These are phyloP conservation scores for Tricholomella constricta DNA, from an alignment of 768 basidiomycete genomes.

Conservation along the genomic window DNA sequence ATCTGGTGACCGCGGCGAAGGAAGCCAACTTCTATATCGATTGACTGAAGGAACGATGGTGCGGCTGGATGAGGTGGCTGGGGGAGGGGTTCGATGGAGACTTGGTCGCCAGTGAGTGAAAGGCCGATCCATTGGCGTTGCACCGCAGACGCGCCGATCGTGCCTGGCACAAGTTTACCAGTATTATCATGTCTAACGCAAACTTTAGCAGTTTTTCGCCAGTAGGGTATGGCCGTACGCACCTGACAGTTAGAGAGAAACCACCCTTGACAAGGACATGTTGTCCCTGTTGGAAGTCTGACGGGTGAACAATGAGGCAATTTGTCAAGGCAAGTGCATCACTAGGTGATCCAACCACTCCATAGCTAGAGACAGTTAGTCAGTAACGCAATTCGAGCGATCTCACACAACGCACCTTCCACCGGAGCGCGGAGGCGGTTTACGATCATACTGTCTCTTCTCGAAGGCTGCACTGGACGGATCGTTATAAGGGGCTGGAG, in stretches of 20 bases:
- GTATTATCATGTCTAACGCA: constrained; percentile 74
- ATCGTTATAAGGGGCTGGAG: constrained; percentile 52
- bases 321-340: constrained; percentile 77
- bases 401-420: constrained; percentile 23
- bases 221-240: constrained; percentile 18
- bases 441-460: constrained; percentile 47
- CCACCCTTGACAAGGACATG: constrained; percentile 76
- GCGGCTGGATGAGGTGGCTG: constrained; percentile 49
- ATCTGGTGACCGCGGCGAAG: constrained; percentile 53
- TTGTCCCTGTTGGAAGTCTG: constrained; percentile 71
- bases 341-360: constrained; percentile 61
- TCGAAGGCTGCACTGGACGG: constrained; percentile 51
- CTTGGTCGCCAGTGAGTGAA: constrained; percentile 74
- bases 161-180: constrained; percentile 64
- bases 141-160: constrained; percentile 72
- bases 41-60: constrained; percentile 68
- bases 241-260: constrained; percentile 78
- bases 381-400: constrained; percentile 8
- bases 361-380: constrained; percentile 39
- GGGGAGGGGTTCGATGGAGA: constrained; percentile 67
- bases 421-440: constrained; percentile 34
- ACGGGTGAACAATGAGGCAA: constrained; percentile 75
- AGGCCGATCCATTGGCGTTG: constrained; percentile 92
- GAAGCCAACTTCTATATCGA: constrained; percentile 83
- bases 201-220: background rate